Evolutionary conservation across 345 rosid genomes (phyloP).

Genomic region (Populus pruinosa): DNA sequence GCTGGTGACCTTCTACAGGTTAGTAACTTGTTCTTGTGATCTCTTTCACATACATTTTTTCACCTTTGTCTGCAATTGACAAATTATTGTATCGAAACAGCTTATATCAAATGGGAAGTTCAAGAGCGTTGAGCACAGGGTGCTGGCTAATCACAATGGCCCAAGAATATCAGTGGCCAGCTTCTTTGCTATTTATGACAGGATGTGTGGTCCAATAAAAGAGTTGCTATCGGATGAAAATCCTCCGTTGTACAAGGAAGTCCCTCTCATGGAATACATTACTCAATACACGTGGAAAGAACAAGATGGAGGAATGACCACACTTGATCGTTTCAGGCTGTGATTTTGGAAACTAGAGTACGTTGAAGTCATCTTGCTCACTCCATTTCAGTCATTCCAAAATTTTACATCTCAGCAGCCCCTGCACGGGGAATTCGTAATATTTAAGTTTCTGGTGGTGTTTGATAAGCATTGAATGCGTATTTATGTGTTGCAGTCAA

Average conservation of each 20-base stretch:
- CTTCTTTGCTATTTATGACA: constrained; percentile 14
- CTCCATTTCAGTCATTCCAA: too few species aligned
- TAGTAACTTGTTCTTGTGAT: not conserved
- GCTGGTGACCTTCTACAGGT: constrained; percentile 27
- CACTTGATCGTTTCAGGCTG: not conserved
- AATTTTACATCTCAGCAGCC: too few species aligned
- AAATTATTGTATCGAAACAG: not conserved
- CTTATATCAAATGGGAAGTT: constrained; percentile 20
- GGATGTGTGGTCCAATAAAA: constrained; percentile 18
- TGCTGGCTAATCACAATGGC: constrained; percentile 19
- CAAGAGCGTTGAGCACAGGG: constrained; percentile 24
- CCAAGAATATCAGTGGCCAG: constrained; percentile 27
- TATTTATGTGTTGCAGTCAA: too few species aligned
- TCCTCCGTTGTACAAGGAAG: constrained; percentile 25
- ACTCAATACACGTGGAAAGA: not conserved
- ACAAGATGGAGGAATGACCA: not conserved
- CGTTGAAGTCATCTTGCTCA: too few species aligned
- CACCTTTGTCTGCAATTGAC: not conserved
- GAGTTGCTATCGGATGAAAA: constrained; percentile 16
- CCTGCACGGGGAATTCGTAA: too few species aligned
- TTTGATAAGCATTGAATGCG: too few species aligned
- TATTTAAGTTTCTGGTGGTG: too few species aligned
- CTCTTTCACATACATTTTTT: too few species aligned
- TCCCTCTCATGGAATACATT: constrained; percentile 4
- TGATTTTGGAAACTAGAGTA: not conserved